Evolutionary conservation across 2,329 filamentous ascomycete genomes (phyloP).

Genomic region (Tothia fuscella): DNA sequence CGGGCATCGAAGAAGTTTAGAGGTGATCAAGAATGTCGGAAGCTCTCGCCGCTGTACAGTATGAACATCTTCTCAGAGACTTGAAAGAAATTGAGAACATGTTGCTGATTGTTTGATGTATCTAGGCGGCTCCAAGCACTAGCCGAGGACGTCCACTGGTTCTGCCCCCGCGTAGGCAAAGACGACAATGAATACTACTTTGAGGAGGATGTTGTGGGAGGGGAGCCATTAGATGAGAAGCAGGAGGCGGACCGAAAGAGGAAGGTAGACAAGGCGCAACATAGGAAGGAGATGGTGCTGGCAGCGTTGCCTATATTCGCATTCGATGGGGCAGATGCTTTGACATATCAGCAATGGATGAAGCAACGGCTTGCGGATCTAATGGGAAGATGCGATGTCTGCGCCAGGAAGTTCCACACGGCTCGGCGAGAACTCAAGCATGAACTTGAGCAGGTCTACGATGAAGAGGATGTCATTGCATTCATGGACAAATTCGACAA

Average conservation of each 20-base stretch:
- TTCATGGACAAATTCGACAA: constrained; percentile 34
- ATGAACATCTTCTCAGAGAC: too few relatives aligned
- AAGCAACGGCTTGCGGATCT: constrained; percentile 27
- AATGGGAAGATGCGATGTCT: constrained; percentile 37
- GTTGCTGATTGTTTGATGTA: too few relatives aligned
- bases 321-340: constrained; percentile 35
- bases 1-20: too few relatives aligned
- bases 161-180: constrained; percentile 31
- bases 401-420: constrained; percentile 37
- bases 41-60: too few relatives aligned
- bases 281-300: constrained; percentile 29
- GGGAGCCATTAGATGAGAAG: constrained; percentile 20
- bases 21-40: too few relatives aligned
- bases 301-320: constrained; percentile 34
- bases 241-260: constrained; percentile 15
- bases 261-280: constrained; percentile 26
- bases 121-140: constrained; percentile 26
- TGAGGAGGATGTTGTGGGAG: constrained; percentile 31
- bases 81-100: too few relatives aligned
- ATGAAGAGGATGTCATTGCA: constrained; percentile 30
- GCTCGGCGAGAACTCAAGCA: constrained; percentile 28
- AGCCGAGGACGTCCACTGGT: constrained; percentile 32
- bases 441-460: constrained; percentile 30
- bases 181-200: constrained; percentile 27
- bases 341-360: constrained; percentile 29